Conservation (phyloP, 768 basidiomycete genomes). For the Cystofilobasidium macerans region DNA sequence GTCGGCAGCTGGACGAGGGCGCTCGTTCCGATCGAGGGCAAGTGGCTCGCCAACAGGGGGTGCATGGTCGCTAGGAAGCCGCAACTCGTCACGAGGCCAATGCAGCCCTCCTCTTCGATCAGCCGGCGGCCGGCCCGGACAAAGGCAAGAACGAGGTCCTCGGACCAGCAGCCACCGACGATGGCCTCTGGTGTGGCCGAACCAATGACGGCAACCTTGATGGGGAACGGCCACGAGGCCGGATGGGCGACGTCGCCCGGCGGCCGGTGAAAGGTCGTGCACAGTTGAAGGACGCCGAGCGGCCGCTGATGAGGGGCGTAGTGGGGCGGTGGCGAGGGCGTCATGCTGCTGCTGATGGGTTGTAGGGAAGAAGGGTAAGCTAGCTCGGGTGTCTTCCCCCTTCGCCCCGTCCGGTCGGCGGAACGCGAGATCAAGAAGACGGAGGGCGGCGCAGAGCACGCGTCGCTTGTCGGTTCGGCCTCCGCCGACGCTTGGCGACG, state of each 20-base stretch:
- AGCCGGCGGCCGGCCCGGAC: conserved; percentile 29
- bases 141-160: conserved; percentile 29
- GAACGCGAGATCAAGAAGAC: too few species aligned
- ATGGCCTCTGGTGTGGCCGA: conserved; percentile 24
- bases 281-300: conserved; percentile 31
- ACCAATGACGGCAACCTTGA: conserved; percentile 29
- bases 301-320: background rate
- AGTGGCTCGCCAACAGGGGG: conserved; percentile 27
- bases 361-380: too few species aligned
- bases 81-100: conserved; percentile 30
- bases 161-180: conserved; percentile 28
- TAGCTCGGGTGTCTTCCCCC: too few species aligned
- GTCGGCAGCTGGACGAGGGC: conserved; percentile 28
- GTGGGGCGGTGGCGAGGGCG: too few species aligned
- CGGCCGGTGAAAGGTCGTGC: conserved; percentile 30
- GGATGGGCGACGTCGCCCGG: conserved; percentile 28
- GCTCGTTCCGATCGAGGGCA: conserved; percentile 30
- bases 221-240: conserved; percentile 28
- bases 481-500: too few species aligned
- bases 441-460: too few species aligned
- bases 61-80: conserved; percentile 33
- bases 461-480: too few species aligned
- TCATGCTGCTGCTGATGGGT: too few species aligned
- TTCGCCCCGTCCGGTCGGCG: too few species aligned
- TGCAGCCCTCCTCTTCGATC: conserved; percentile 29